These are phyloP conservation scores for Sporothrix pseudoabietina DNA, from an alignment of 2,329 filamentous ascomycete species.

Conservation along the genomic window DNA sequence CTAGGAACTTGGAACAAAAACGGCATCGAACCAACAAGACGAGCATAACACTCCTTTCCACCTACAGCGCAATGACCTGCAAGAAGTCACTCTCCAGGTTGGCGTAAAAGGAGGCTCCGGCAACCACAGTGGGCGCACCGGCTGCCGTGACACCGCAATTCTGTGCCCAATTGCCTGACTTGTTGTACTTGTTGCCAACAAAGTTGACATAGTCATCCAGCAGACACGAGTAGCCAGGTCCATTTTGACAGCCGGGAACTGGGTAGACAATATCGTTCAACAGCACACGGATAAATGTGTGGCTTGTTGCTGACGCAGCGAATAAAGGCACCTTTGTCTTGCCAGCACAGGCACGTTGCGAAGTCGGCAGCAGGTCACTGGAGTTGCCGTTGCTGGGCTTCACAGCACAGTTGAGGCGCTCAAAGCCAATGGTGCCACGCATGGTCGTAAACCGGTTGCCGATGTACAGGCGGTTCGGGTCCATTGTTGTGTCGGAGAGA, in stretches of 20 bases:
- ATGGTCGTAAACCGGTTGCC: slow-evolving; percentile 61
- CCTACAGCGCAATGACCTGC: slow-evolving; percentile 32
- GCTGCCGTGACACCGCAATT: slow-evolving; percentile 51
- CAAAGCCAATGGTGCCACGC: slow-evolving; percentile 66
- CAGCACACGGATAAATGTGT: slow-evolving; percentile 57
- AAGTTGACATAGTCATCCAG: slow-evolving; percentile 51
- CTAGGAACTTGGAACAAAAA: no score
- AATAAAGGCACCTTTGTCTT: slow-evolving; percentile 27
- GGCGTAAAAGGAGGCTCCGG: slow-evolving; percentile 55
- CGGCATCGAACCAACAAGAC: no score
- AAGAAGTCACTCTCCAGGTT: slow-evolving; percentile 48
- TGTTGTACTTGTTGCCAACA: slow-evolving; percentile 49
- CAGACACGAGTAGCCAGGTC: slow-evolving; percentile 57
- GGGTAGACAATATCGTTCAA: slow-evolving; percentile 67
- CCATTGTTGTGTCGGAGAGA: slow-evolving; percentile 52
- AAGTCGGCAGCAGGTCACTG: slow-evolving; percentile 25
- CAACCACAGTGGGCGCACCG: slow-evolving; percentile 46
- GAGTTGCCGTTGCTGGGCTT: slow-evolving; percentile 28
- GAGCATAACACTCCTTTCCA: no score
- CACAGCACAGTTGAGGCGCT: slow-evolving; percentile 58
- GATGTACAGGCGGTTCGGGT: slow-evolving; percentile 55
- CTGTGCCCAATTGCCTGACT: slow-evolving; percentile 53
- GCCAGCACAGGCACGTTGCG: slow-evolving; percentile 25
- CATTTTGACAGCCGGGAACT: slow-evolving; percentile 56
- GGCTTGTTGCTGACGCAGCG: slow-evolving; percentile 36